Conservation (phyloP, 345 rosid genomes). For the Eucalyptus pauciflora region DNA sequence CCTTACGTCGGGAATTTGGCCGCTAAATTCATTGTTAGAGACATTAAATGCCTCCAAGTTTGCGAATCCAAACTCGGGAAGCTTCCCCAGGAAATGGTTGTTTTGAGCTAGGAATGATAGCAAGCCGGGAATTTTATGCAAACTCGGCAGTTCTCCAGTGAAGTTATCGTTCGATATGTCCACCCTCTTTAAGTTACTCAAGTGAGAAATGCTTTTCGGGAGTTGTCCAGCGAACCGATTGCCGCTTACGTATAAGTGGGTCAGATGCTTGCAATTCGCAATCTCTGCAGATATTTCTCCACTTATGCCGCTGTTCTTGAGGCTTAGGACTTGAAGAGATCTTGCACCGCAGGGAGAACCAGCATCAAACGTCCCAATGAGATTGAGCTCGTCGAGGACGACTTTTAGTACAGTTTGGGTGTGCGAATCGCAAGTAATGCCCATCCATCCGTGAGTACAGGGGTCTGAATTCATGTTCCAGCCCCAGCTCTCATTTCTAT, state of each 20-base stretch:
- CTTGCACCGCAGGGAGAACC: background rate
- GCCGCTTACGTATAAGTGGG: background rate
- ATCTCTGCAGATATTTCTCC: slow-evolving; percentile 2
- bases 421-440: background rate
- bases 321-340: background rate
- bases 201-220: background rate
- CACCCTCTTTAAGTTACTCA: background rate
- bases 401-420: background rate
- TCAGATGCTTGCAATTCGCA: slow-evolving; percentile 2
- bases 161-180: slow-evolving; percentile 1
- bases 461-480: slow-evolving; percentile 6
- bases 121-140: background rate
- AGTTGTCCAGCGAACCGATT: slow-evolving; percentile 2
- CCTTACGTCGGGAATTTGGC: background rate
- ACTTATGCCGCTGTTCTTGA: background rate
- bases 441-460: background rate
- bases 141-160: background rate
- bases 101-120: slow-evolving; percentile 1
- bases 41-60: background rate
- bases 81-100: background rate
- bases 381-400: background rate
- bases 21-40: slow-evolving; percentile 4
- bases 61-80: background rate
- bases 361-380: background rate
- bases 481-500: background rate